Evolutionary conservation across 306 rosid genomes (phyloP).

Genomic region (Medicago ruthenica): DNA sequence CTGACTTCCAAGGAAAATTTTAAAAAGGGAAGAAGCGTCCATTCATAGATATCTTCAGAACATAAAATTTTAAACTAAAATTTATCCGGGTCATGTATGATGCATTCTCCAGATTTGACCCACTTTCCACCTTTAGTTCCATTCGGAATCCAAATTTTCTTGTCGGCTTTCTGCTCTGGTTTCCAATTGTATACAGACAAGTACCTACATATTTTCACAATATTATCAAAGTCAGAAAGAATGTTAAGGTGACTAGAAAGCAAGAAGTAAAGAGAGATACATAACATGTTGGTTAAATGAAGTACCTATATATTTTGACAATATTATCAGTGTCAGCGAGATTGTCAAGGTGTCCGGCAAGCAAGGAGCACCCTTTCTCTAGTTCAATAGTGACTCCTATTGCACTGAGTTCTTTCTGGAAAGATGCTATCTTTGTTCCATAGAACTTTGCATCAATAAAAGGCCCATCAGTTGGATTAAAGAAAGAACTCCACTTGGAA

Average conservation of each 20-base stretch:
- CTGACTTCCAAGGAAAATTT: constrained; percentile 48
- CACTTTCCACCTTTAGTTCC: constrained; percentile 52
- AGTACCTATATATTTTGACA: background rate
- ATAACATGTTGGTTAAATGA: background rate
- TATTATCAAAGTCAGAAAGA: background rate
- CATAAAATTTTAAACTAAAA: constrained; percentile 54
- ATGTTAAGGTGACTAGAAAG: background rate
- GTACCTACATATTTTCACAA: constrained; percentile 46
- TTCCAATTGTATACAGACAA: constrained; percentile 54
- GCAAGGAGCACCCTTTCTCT: constrained; percentile 49
- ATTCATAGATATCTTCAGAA: constrained; percentile 38
- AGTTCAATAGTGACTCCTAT: constrained; percentile 61
- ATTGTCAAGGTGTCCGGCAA: constrained; percentile 40
- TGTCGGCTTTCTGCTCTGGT: constrained; percentile 46
- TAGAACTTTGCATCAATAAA: constrained; percentile 64
- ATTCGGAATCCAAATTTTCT: constrained; percentile 64
- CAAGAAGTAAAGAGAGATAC: background rate
- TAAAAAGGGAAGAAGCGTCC: constrained; percentile 32
- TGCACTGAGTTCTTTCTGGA: constrained; percentile 56
- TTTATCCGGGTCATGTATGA: constrained; percentile 57
- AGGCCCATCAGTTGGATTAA: too few species aligned
- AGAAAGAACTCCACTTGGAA: constrained; percentile 48
- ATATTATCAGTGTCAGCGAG: background rate
- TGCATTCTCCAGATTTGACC: constrained; percentile 58
- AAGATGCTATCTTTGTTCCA: constrained; percentile 52